Evolutionary conservation across 805 yeast genomes (phyloP).

Genomic region (Priceomyces melissophilus): DNA sequence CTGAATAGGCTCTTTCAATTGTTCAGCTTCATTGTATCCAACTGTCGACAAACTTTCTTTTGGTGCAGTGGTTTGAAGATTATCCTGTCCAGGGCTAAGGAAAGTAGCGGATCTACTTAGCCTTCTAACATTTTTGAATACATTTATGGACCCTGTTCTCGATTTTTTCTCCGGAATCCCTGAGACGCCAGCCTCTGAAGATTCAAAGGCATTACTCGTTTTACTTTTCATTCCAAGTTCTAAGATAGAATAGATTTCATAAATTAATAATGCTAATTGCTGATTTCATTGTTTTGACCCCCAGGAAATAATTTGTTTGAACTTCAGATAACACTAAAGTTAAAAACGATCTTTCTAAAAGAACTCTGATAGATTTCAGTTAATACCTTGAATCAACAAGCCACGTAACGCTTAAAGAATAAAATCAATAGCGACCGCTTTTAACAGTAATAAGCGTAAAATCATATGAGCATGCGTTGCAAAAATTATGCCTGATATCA

Average conservation of each 20-base stretch:
- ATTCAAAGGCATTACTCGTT: background rate
- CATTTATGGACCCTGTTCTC: constrained; percentile 8
- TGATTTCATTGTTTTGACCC: too few species aligned
- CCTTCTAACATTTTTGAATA: constrained; percentile 29
- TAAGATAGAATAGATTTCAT: too few species aligned
- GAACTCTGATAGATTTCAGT: too few species aligned
- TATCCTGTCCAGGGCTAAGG: constrained; percentile 12
- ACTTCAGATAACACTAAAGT: too few species aligned
- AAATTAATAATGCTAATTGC: too few species aligned
- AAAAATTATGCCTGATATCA: background rate
- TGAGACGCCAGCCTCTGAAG: background rate
- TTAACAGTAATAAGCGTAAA: too few species aligned
- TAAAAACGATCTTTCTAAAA: too few species aligned
- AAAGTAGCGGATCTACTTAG: constrained; percentile 26
- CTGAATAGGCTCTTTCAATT: constrained; percentile 26
- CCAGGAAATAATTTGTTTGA: too few species aligned
- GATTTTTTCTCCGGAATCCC: background rate
- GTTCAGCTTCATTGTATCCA: constrained; percentile 27
- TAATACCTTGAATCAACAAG: background rate
- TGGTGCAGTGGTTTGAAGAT: constrained; percentile 5
- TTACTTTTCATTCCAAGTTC: constrained; percentile 1
- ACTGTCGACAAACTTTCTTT: constrained; percentile 30
- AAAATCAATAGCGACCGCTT: too few species aligned
- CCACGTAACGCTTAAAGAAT: background rate
- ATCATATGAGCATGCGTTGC: background rate